phyloP scores from a whole-genome alignment of 768 basidiomycete genomes.

The Mrakia blollopis region DNA sequence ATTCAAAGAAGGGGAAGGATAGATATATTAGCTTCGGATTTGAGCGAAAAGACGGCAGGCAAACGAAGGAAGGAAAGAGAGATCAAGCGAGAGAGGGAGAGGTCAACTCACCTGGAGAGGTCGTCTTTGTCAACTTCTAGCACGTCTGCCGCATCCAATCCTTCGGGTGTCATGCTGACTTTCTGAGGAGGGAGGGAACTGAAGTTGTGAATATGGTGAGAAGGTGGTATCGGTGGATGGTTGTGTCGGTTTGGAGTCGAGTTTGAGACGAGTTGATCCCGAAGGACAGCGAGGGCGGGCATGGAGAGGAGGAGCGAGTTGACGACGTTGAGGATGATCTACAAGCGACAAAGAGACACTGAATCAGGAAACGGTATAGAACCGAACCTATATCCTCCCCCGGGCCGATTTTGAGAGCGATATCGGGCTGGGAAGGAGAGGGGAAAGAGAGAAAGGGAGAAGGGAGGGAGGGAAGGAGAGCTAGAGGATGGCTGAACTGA shows the following conservation, averaged over 20 bases:
- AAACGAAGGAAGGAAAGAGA: not conserved
- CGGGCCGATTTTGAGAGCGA: too few relatives aligned
- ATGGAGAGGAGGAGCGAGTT: slow-evolving; percentile 4
- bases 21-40: not conserved
- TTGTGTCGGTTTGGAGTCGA: not conserved
- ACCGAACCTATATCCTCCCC: not conserved
- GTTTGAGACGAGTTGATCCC: slow-evolving; percentile 1
- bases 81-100: not conserved
- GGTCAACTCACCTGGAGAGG: not conserved
- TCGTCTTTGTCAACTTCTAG: slow-evolving; percentile 5
- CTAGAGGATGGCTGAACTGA: slow-evolving; percentile 6
- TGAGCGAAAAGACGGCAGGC: not conserved
- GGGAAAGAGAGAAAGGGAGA: not conserved
- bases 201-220: slow-evolving; percentile 2
- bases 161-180: slow-evolving; percentile 8
- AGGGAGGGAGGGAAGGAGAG: not conserved
- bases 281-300: not conserved
- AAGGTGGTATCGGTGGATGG: not conserved
- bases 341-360: too few relatives aligned
- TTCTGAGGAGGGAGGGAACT: slow-evolving; percentile 7
- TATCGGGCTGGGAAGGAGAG: not conserved
- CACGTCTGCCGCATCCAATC: not conserved
- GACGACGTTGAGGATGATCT: slow-evolving; percentile 1
- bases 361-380: too few relatives aligned
- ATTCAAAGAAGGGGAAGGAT: not conserved